A percentile compares a stretch with the other conserved stretches of the same genome.
Evolutionary conservation across 352 stramenopile genomes (phyloP).

Genomic region (Pythium apleroticum): DNA sequence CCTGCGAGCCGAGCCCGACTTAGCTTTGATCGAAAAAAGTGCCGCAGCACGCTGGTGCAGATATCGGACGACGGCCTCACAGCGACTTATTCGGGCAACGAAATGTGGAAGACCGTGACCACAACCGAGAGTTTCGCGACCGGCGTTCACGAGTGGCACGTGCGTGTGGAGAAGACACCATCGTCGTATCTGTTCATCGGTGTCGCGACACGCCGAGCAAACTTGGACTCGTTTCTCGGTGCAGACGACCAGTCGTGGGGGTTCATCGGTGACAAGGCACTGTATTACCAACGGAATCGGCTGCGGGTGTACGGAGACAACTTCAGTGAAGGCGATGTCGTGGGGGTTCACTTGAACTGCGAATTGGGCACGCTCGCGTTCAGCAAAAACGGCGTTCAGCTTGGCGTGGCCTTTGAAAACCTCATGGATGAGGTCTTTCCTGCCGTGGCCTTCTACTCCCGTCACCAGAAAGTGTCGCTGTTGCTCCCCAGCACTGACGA

Average conservation of each 20-base stretch:
- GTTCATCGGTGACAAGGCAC: constrained; percentile 97
- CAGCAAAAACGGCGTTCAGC: constrained; percentile 84
- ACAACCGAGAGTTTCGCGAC: constrained; percentile 63
- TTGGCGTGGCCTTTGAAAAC: constrained; percentile 92
- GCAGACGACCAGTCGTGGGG: constrained; percentile 97
- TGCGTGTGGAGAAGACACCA: constrained; percentile 94
- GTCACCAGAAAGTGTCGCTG: constrained; percentile 80
- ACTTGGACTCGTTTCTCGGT: constrained; percentile 96
- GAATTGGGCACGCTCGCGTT: constrained; percentile 85
- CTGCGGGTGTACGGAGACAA: constrained; percentile 84
- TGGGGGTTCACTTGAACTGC: constrained; percentile 84
- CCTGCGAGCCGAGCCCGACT: constrained; percentile 8
- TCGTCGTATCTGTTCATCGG: constrained; percentile 98
- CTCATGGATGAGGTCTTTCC: constrained; percentile 89
- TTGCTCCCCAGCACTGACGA: background rate
- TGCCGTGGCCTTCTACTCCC: constrained; percentile 92
- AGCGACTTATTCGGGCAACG: constrained; percentile 74
- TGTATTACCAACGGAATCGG: constrained; percentile 98
- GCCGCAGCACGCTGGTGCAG: constrained; percentile 52
- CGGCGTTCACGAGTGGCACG: constrained; percentile 79
- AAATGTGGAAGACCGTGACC: constrained; percentile 90
- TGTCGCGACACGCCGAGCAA: constrained; percentile 90
- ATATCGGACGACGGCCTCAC: constrained; percentile 69
- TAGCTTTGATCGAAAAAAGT: constrained; percentile 65
- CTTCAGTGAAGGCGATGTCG: constrained; percentile 86